Base-by-base conservation (phyloP, 2,329 filamentous ascomycete species). In the Pseudogymnoascus sp. region DNA sequence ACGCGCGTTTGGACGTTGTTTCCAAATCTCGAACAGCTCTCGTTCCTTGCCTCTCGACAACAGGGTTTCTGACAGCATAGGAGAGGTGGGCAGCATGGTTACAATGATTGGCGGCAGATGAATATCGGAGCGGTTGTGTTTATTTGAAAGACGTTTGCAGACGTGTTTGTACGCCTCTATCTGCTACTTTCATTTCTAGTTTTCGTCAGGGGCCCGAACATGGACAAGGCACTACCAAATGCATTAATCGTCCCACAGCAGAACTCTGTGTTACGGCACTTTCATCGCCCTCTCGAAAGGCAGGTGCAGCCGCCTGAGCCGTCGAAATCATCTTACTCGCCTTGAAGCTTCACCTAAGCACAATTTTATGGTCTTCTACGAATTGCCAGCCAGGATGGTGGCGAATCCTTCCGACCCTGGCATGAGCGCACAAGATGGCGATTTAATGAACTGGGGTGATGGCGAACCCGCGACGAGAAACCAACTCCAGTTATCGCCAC, bases 161-260 rank as follows among this genome's bases (percentile, higher is more conserved):
- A 30, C 23, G 45, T 52, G 45, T 52, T 52, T 52, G 45, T 52
- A 52, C 45, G 45, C 45, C 45, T 26, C 45, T 52, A 18, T 52
- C 41, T 52, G 5, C 45, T 52, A 10, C 45, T 52, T 52, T 52
- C 45, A 26, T 52, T 52, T 52, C 45, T 30, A 30, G 45, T 52
- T 52, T 52, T 52, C 45, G 45, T 52, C 45, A 52, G 45, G 41
- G 45, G 45, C 45, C 45, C 26, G 23, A 30, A 30, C 45, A 52
- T 18, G 26, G 19, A 52, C 41, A 52, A 18, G 45, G 30, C 45
- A 30, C 26, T 52, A 15, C 45, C 45, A 52, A 52, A 52, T 52
- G 45, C n/a, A 52, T 52, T 26, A 52, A 52, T 9, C 45, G 26
- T 26, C 26, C 26, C 45, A 52, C 45, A 6, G 5, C 45, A 52